Base-by-base conservation (phyloP, 768 basidiomycete genomes). In the Pleurotus djamor region DNA sequence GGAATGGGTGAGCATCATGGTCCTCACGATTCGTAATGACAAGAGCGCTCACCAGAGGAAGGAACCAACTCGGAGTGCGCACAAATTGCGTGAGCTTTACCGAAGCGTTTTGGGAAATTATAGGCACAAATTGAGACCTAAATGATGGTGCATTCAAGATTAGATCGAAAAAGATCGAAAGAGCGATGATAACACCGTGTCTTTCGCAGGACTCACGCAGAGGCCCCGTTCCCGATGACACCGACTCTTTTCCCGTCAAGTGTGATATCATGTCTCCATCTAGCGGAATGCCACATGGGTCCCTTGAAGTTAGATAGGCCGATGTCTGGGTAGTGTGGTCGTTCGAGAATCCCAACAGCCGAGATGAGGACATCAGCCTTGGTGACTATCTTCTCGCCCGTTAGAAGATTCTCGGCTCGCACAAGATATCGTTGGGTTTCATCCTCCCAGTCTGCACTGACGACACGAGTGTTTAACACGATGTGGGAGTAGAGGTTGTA, bases 201-300 rank as follows among this genome's bases (percentile, higher is more conserved):
- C 71, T 61, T 12, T 28, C 21, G 52, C 63, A 47, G 60, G 16
- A 71, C 76, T 49, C 63, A 84, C 77, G 79, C 83, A 36, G 82
- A 82, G 41, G 78, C 76, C 1, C 82, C 86, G 61, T 83, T 85
- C 8, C 85, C 87, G 59, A 87, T 76, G 4, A 88, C 79, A 1
- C 79, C 85, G 5, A 88, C 77, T 8, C 72, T 71, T 66, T 84
- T 84, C 5, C 73, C 73, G 6, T 65, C 65, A 28, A 86, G 68
- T 9, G 77, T 69, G 4, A 77, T 70, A 6, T 70, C 69, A 1
- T 67, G 55, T 34, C 76, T 65, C 83, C 85, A 88, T 12, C 71
- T 62, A 6, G 82, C 79, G 4, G 83, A 81, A 67, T 87, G 86
- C 60, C 84, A 87, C 44, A 75, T 66, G 4, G 65, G 51, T 1